phyloP scores from a whole-genome alignment of 164 flowering plant species.

The Houttuynia cordata region DNA sequence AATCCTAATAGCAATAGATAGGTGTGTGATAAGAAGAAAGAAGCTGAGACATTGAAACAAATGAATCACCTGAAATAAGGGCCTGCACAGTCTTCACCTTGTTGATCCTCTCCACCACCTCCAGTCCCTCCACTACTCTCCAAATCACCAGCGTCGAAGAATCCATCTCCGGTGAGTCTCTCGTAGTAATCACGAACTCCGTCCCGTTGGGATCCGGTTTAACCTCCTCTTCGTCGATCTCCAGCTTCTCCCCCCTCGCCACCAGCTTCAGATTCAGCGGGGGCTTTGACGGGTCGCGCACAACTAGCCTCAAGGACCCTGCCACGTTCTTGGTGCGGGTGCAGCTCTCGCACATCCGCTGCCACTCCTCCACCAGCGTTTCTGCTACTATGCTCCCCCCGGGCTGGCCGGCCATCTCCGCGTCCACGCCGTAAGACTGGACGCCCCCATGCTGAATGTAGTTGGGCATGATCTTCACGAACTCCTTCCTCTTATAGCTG shows the following conservation, averaged over 20 bases:
- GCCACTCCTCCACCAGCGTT: slow-evolving; percentile 27
- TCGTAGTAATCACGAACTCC: slow-evolving; percentile 52
- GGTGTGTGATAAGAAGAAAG: not conserved
- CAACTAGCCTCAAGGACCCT: slow-evolving; percentile 52
- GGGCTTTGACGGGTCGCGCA: slow-evolving; percentile 68
- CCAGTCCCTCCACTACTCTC: slow-evolving; percentile 67
- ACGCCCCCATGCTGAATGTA: slow-evolving; percentile 86
- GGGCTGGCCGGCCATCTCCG: slow-evolving; percentile 44
- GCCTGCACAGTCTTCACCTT: slow-evolving; percentile 79
- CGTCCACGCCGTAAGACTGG: slow-evolving; percentile 78
- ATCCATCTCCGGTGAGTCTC: slow-evolving; percentile 79
- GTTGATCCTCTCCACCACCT: slow-evolving; percentile 56
- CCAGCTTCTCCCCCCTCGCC: slow-evolving; percentile 69
- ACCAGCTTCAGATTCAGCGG: slow-evolving; percentile 82
- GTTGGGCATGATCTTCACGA: slow-evolving; percentile 70
- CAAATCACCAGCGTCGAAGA: slow-evolving; percentile 61
- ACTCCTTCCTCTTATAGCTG: slow-evolving; percentile 85
- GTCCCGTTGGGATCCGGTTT: slow-evolving; percentile 76
- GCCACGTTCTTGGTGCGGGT: slow-evolving; percentile 53
- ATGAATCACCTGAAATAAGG: slow-evolving; percentile 76
- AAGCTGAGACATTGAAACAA: not conserved
- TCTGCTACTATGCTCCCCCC: slow-evolving; percentile 35
- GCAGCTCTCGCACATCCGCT: slow-evolving; percentile 23
- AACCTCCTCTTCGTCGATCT: slow-evolving; percentile 72
- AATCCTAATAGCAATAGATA: not conserved